A percentile compares a stretch with the other conserved stretches of the same genome.
phyloP scores from a whole-genome alignment of 495 filamentous ascomycete genomes.

The Penicillium steckii region DNA sequence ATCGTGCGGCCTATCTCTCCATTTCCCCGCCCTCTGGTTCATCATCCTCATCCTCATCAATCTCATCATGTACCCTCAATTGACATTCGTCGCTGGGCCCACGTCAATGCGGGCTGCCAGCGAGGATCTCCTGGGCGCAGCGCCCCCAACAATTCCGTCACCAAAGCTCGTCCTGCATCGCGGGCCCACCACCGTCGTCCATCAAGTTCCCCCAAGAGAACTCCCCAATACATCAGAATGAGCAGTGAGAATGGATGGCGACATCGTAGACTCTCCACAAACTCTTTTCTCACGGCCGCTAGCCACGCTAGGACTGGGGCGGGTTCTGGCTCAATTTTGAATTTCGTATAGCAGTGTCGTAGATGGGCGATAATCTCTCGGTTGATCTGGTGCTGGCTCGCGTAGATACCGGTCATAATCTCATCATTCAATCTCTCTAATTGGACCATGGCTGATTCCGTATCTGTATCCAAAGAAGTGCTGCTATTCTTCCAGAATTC shows the following conservation, averaged over 20 bases:
- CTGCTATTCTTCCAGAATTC: constrained; percentile 15
- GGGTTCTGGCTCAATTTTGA: constrained; percentile 14
- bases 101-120: constrained; percentile 24
- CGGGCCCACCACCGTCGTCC: constrained; percentile 30
- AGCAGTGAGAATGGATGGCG: constrained; percentile 25
- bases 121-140: constrained; percentile 6
- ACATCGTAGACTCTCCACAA: constrained; percentile 20
- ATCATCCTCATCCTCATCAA: no score
- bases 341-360: constrained; percentile 26
- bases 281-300: constrained; percentile 24
- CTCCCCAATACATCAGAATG: constrained; percentile 31
- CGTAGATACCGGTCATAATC: constrained; percentile 3
- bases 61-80: no score
- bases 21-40: no score
- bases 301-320: constrained; percentile 31
- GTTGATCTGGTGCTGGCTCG: constrained; percentile 17
- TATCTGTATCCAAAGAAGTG: constrained; percentile 15
- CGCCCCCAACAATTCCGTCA: constrained; percentile 19
- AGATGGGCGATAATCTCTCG: constrained; percentile 23
- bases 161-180: constrained; percentile 21
- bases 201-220: constrained; percentile 24
- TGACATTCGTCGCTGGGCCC: constrained; percentile 14
- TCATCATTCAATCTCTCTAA: constrained; percentile 22
- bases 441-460: constrained; percentile 12
- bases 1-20: no score